phyloP scores from a whole-genome alignment of 192 early-diverging fungal species.

The Dimargaris cristalligena region DNA sequence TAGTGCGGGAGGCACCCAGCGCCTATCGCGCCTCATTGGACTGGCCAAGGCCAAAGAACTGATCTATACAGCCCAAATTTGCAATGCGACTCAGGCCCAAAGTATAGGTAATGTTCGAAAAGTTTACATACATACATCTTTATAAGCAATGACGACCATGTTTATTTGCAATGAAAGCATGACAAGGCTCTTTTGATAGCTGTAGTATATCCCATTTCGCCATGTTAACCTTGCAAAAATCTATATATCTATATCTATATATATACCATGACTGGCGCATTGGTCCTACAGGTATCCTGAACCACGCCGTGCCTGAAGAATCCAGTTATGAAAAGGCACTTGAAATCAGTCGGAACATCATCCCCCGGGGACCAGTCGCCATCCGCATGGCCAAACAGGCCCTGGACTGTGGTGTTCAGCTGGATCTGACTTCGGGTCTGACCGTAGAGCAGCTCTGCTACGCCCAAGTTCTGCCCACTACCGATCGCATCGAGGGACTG shows the following conservation, averaged over 20 bases:
- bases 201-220: too few species aligned
- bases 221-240: too few species aligned
- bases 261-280: too few species aligned
- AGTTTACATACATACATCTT: too few species aligned
- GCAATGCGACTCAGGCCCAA: conserved; percentile 45
- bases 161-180: too few species aligned
- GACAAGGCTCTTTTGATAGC: too few species aligned
- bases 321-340: conserved; percentile 52
- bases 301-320: conserved; percentile 43
- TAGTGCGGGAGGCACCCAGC: conserved; percentile 93
- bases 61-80: conserved; percentile 65
- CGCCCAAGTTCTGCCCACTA: conserved; percentile 81
- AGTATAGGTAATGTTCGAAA: too few species aligned
- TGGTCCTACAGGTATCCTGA: too few species aligned
- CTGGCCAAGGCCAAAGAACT: conserved; percentile 77
- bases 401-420: conserved; percentile 60
- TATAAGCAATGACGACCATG: too few species aligned
- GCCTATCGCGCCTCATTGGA: conserved; percentile 76
- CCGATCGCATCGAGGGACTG: conserved; percentile 82
- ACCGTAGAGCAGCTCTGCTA: conserved; percentile 90
- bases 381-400: conserved; percentile 82
- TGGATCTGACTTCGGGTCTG: conserved; percentile 73
- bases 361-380: conserved; percentile 72
- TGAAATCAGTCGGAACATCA: conserved; percentile 57
- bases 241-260: too few species aligned